Percentiles rank a stretch among this genome's conserved stretches.
Evolutionary conservation across 2,329 filamentous ascomycete species (phyloP).

Genomic region (Pseudonectria foliicola): DNA sequence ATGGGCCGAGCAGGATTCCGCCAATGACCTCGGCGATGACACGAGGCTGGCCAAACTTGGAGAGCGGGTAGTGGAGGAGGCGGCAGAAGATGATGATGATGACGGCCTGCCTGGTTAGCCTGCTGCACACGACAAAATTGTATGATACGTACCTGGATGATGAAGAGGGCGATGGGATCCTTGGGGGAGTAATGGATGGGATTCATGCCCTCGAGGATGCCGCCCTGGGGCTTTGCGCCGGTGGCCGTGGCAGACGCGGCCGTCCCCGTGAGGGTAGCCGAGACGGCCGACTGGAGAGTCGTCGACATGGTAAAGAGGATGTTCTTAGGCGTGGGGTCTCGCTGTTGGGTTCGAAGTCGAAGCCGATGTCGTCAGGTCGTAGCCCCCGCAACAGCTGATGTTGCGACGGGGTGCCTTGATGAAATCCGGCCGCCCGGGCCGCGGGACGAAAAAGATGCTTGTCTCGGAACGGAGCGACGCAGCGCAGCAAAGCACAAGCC

Average conservation of each 20-base stretch:
- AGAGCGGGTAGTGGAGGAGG: constrained; percentile 64
- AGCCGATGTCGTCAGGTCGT: no score
- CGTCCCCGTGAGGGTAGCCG: constrained; percentile 17
- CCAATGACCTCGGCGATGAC: constrained; percentile 82
- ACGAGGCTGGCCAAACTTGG: constrained; percentile 68
- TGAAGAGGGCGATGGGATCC: constrained; percentile 69
- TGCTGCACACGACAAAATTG: no score
- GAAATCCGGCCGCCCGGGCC: no score
- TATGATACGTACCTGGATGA: no score
- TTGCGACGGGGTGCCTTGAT: no score
- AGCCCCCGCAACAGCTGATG: no score
- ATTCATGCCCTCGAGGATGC: constrained; percentile 64
- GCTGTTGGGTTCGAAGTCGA: no score
- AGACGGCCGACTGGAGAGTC: constrained; percentile 4
- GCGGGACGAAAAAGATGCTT: no score
- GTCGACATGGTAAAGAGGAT: neutral
- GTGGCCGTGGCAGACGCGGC: constrained; percentile 23
- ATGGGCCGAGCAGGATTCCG: constrained; percentile 79
- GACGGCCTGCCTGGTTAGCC: constrained; percentile 24
- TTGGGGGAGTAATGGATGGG: constrained; percentile 61
- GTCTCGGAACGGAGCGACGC: no score
- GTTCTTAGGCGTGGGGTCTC: no score
- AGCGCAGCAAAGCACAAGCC: no score
- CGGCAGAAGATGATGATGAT: constrained; percentile 45
- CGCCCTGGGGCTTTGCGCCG: constrained; percentile 39